phyloP scores from a whole-genome alignment of 495 filamentous ascomycete species.

The Neurospora sp. region DNA sequence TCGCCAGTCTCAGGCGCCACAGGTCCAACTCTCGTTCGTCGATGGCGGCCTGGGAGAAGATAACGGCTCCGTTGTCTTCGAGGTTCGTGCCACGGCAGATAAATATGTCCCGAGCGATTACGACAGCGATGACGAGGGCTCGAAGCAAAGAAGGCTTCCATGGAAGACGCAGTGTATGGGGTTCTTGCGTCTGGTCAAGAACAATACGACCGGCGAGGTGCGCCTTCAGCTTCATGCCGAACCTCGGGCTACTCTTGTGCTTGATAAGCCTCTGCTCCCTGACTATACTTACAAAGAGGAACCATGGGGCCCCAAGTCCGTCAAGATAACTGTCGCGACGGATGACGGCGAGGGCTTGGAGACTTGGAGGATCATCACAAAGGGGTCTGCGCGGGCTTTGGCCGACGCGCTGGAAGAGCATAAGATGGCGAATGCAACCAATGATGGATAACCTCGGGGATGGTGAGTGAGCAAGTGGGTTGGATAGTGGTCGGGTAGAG shows the following conservation, averaged over 20 bases:
- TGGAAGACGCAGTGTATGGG: conserved; percentile 57
- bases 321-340: conserved; percentile 45
- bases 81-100: conserved; percentile 53
- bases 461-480: no score
- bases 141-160: conserved; percentile 17
- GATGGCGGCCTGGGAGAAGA: conserved; percentile 59
- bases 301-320: conserved; percentile 34
- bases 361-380: conserved; percentile 55
- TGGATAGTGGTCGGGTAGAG: no score
- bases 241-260: conserved; percentile 53
- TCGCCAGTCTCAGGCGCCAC: conserved; percentile 12
- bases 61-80: conserved; percentile 52
- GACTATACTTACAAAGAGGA: conserved; percentile 45
- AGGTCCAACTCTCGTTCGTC: conserved; percentile 54
- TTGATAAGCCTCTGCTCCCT: conserved; percentile 55
- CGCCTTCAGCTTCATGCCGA: conserved; percentile 58
- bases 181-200: conserved; percentile 54
- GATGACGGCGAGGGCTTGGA: conserved; percentile 43
- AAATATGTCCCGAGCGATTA: conserved; percentile 30
- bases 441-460: no score
- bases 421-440: conserved; percentile 29
- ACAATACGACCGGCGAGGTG: conserved; percentile 50
- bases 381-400: conserved; percentile 35
- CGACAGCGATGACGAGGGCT: conserved; percentile 18
- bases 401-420: conserved; percentile 37